phyloP scores from a whole-genome alignment of 1,284 basidiomycete genomes.

The Rhodotorula sp. region DNA sequence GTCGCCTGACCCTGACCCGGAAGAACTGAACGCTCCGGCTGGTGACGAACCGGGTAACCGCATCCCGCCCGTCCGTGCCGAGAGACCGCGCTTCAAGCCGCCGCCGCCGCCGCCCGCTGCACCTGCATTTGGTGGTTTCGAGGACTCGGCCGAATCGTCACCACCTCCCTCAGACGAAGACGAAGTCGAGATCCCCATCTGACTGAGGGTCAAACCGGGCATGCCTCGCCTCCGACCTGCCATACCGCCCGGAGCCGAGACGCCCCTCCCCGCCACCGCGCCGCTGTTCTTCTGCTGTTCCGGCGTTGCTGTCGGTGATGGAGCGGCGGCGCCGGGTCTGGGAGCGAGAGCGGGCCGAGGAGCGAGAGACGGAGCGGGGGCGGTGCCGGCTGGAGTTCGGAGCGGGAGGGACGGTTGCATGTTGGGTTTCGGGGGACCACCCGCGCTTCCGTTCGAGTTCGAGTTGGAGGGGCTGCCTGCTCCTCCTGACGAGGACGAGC shows the following conservation, averaged over 20 bases:
- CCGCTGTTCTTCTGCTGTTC: slow-evolving; percentile 25
- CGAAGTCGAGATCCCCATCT: slow-evolving; percentile 45
- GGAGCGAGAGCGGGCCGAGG: slow-evolving; percentile 18
- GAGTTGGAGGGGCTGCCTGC: neutral
- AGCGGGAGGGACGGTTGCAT: slow-evolving; percentile 33
- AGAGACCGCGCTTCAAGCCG: neutral
- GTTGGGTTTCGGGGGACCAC: slow-evolving; percentile 39
- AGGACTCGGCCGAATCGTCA: too few relatives aligned
- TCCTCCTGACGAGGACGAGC: slow-evolving; percentile 30
- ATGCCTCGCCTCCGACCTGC: slow-evolving; percentile 45
- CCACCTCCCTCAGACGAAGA: neutral
- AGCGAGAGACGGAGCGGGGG: slow-evolving; percentile 20
- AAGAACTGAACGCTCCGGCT: too few relatives aligned
- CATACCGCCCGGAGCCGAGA: slow-evolving; percentile 39
- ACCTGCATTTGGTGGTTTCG: too few relatives aligned
- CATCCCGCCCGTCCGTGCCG: slow-evolving; percentile 10
- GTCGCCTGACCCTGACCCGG: neutral
- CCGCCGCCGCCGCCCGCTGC: neutral
- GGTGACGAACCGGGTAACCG: neutral
- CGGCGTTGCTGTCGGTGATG: too few relatives aligned
- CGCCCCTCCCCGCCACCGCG: slow-evolving; percentile 32
- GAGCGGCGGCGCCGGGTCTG: too few relatives aligned
- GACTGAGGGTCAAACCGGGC: slow-evolving; percentile 47
- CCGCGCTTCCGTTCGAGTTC: neutral
- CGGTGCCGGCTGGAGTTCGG: slow-evolving; percentile 24